Base-by-base conservation (phyloP, 345 rosid genomes). In the Nasturtium officinale region DNA sequence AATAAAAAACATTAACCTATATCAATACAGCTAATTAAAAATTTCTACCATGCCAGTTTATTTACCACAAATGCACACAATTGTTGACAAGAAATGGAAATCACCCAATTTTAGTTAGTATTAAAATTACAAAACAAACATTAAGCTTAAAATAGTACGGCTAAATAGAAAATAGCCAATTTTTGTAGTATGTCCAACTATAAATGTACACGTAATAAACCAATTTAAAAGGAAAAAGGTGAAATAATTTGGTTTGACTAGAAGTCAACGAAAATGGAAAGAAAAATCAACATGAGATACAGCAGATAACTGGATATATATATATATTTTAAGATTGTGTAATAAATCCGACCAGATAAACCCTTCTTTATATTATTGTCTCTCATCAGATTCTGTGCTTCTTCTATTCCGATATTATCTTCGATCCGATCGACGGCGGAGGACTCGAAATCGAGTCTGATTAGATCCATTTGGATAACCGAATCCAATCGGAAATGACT, bases 401-500 rank as follows among this genome's bases (percentile, higher is more conserved):
- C 16, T 13, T 40, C 45, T 40, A 13, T 13, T 55, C 43, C 43
- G 17, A 56, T 32, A 32, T 69, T 9, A 32, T 46, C 74, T 13
- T 40, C 74, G 56, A 69, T 69, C 56, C 33, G 46, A 46, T 46
- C 46, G 55, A 46, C 65, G 56, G 52, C 65, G 73, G 33, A 69
- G 51, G 51, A 46, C 51, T 21, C 11, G 21, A 46, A 46, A 28
- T 37, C 69, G 37, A 33, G 23, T 50, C 61, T 20, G 60, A 61
- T 61, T 53, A 48, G 60, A 52, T 71, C 67, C 75, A 16, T 25
- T 23, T 33, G 59, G 48, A 59, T 25, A 5, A 48, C 10, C 21
- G 6, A 12, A 11, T 12, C 59, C 46, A 10, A 46, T 51, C 65
- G 56, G 66, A 64, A 3, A 61, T 92, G 98, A 89, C 96, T 37